Evolutionary conservation across 148 eudicot species (phyloP).

Genomic region (Amaranthus palmeri): DNA sequence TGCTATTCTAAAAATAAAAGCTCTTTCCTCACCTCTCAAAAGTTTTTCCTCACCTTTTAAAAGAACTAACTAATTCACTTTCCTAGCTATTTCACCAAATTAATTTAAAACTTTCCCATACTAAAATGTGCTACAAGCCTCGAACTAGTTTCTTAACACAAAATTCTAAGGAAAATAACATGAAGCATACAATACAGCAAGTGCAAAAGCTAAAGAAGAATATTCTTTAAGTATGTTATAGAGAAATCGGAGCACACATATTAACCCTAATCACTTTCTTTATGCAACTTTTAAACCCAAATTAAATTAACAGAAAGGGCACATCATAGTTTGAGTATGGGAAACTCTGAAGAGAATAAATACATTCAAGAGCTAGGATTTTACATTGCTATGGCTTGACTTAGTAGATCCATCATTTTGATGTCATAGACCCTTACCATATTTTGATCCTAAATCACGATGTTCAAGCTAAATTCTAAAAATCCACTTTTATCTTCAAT

Average conservation of each 20-base stretch:
- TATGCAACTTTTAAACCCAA: slow-evolving; percentile 3
- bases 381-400: slow-evolving; percentile 99
- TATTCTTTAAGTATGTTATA: background rate
- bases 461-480: no score
- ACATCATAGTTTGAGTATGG: background rate
- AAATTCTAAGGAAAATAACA: background rate
- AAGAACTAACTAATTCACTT: no score
- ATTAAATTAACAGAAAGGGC: background rate
- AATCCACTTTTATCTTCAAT: no score
- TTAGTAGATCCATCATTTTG: slow-evolving; percentile 98
- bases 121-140: background rate
- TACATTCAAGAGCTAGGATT: slow-evolving; percentile 27
- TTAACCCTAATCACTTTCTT: background rate
- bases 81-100: no score
- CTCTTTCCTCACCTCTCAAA: no score
- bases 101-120: no score
- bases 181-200: background rate
- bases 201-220: background rate
- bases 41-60: no score
- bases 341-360: background rate
- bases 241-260: background rate
- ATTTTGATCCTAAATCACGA: no score
- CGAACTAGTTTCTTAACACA: background rate
- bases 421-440: no score
- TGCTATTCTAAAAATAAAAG: no score